phyloP scores from a whole-genome alignment of 805 yeast species.

The Myxozyma melibiosi region DNA sequence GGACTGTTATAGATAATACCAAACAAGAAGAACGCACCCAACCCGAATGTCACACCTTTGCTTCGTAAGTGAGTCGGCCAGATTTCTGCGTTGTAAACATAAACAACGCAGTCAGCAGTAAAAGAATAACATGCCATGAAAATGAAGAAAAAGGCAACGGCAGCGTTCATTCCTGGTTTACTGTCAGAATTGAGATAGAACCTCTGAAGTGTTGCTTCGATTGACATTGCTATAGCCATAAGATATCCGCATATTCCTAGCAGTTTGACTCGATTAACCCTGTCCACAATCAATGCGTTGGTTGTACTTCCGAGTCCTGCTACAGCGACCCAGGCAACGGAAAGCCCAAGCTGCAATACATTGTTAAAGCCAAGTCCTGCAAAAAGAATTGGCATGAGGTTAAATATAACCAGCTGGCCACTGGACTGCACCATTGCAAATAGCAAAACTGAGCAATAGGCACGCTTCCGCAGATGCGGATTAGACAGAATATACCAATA shows the following conservation, averaged over 20 bases:
- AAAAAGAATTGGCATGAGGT: too few relatives aligned
- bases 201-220: constrained; percentile 46
- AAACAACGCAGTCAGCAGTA: constrained; percentile 34
- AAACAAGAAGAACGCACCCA: too few relatives aligned
- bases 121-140: constrained; percentile 30
- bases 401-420: too few relatives aligned
- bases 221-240: constrained; percentile 43
- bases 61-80: too few relatives aligned
- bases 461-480: constrained; percentile 4
- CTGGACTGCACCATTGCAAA: too few relatives aligned
- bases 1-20: too few relatives aligned
- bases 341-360: too few relatives aligned
- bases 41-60: too few relatives aligned
- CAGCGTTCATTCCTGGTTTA: constrained; percentile 38
- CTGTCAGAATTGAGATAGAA: constrained; percentile 44
- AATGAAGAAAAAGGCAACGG: constrained; percentile 35
- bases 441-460: constrained; percentile 45
- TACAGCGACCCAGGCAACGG: too few relatives aligned
- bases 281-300: constrained; percentile 56
- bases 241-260: constrained; percentile 60
- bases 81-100: too few relatives aligned
- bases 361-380: too few relatives aligned
- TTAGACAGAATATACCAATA: background rate
- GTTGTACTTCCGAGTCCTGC: too few relatives aligned
- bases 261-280: constrained; percentile 64